Percentiles rank a stretch among this genome's conserved stretches.
phyloP scores from a whole-genome alignment of 2,329 filamentous ascomycete species.

The Talaromyces funiculosus region DNA sequence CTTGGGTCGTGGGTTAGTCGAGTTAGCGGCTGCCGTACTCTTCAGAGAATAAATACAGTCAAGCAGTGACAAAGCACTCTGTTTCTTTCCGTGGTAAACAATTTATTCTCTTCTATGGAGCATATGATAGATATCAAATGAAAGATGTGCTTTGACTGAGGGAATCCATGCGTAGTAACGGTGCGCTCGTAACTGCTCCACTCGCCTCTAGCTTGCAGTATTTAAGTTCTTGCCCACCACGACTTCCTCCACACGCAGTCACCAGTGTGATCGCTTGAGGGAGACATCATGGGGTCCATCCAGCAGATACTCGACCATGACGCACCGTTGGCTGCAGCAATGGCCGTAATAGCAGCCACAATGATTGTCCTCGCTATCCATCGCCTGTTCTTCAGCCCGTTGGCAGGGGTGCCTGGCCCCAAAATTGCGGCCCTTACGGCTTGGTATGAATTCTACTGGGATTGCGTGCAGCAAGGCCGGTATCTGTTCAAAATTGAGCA shows the following conservation, averaged over 20 bases:
- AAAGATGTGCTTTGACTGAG: background rate
- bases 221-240: too few relatives aligned
- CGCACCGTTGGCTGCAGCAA: background rate
- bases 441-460: constrained; percentile 27
- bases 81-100: too few relatives aligned
- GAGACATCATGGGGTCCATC: background rate
- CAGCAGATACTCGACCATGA: background rate
- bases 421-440: constrained; percentile 19
- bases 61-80: too few relatives aligned
- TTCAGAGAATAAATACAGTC: too few relatives aligned
- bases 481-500: constrained; percentile 22
- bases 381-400: constrained; percentile 22
- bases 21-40: too few relatives aligned
- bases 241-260: too few relatives aligned
- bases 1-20: too few relatives aligned
- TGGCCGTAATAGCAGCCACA: background rate
- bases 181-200: background rate
- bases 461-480: constrained; percentile 20
- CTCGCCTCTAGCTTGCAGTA: background rate
- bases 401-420: constrained; percentile 25
- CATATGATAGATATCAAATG: too few relatives aligned
- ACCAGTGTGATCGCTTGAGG: background rate
- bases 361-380: constrained; percentile 17
- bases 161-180: too few relatives aligned
- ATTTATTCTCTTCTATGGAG: too few relatives aligned